Evolutionary conservation across 129 eudicot species (phyloP).

Genomic region (sunflower (Helianthus annuus)): HanXRQr2.0-SUNRISE NC_035449.2:3899921-3900420

Average conservation of each 20-base stretch:
- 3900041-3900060: not conserved
- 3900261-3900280: constrained; percentile 16
- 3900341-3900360: no score
- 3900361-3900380: not conserved
- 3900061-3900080: not conserved
- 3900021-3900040: not conserved
- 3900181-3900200: constrained; percentile 6
- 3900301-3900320: constrained; percentile 10
- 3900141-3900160: not conserved
- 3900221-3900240: constrained; percentile 13
- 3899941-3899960: not conserved
- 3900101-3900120: not conserved
- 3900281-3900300: constrained; percentile 25
- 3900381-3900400: constrained; percentile 4
- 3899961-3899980: not conserved
- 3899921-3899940: not conserved
- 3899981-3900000: not conserved
- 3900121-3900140: not conserved
- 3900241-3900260: not conserved
- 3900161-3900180: not conserved
- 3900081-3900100: not conserved
- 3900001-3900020: constrained; percentile 7
- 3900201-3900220: not conserved
- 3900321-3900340: no score
- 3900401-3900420: not conserved